Evolutionary conservation across 1,284 basidiomycete species (phyloP).

Genomic region (Schizophyllum amplum): DNA sequence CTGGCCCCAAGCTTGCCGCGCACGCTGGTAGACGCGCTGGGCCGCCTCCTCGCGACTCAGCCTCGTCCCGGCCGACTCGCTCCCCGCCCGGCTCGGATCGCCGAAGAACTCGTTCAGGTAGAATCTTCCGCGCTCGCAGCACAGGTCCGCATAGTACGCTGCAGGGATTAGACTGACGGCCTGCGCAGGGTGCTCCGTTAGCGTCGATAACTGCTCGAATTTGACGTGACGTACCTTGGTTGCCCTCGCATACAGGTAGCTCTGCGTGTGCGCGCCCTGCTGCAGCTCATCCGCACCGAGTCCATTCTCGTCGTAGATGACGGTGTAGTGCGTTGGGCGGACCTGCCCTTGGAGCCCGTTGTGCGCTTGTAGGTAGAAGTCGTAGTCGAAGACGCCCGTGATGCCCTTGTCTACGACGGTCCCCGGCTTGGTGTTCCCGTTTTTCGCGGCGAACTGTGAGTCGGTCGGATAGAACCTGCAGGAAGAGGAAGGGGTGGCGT

Average conservation of each 20-base stretch:
- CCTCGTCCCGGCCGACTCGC: slow-evolving; percentile 17
- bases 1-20: slow-evolving; percentile 48
- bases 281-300: slow-evolving; percentile 62
- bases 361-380: slow-evolving; percentile 76
- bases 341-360: slow-evolving; percentile 50
- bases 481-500: slow-evolving; percentile 13
- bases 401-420: slow-evolving; percentile 71
- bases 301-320: slow-evolving; percentile 64
- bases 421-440: slow-evolving; percentile 68
- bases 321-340: slow-evolving; percentile 64
- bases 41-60: slow-evolving; percentile 36
- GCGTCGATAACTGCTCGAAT: no score
- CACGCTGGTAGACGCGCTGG: slow-evolving; percentile 41
- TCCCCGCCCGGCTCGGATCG: slow-evolving; percentile 35
- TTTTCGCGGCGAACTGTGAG: slow-evolving; percentile 31
- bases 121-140: slow-evolving; percentile 64
- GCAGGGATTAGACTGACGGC: slow-evolving; percentile 70
- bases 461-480: slow-evolving; percentile 48
- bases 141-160: slow-evolving; percentile 71
- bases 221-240: slow-evolving; percentile 33
- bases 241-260: slow-evolving; percentile 67
- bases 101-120: slow-evolving; percentile 62
- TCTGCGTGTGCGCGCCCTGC: slow-evolving; percentile 52
- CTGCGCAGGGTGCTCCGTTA: no score
- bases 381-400: slow-evolving; percentile 65